These are phyloP conservation scores for Penicillium mononematosum DNA, from an alignment of 495 filamentous ascomycete genomes.

Conservation along the genomic window DNA sequence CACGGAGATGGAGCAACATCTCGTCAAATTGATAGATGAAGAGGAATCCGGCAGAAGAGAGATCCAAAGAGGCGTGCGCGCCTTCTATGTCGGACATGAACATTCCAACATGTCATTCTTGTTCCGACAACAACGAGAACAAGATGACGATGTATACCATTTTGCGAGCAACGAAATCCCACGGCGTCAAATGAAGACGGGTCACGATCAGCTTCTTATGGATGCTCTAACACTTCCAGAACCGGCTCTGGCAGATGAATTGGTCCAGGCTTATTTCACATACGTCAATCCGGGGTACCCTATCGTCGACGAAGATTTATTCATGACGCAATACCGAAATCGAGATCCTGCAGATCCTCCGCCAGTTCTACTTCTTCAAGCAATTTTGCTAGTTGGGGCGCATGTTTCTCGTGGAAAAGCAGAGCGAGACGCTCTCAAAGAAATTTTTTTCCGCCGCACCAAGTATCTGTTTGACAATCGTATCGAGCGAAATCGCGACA, in stretches of 20 bases:
- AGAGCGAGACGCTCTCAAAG: conserved; percentile 45
- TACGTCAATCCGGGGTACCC: conserved; percentile 48
- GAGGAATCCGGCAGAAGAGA: conserved; percentile 43
- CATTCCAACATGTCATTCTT: conserved; percentile 54
- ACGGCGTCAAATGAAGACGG: conserved; percentile 43
- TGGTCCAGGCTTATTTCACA: conserved; percentile 48
- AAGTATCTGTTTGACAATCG: conserved; percentile 50
- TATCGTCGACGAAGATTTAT: conserved; percentile 47
- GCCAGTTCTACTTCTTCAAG: conserved; percentile 45
- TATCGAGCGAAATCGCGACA: conserved; percentile 51
- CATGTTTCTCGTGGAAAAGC: conserved; percentile 43
- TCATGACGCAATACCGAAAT: conserved; percentile 50
- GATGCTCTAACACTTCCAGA: conserved; percentile 49
- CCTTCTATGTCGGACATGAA: conserved; percentile 51
- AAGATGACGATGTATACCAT: conserved; percentile 48
- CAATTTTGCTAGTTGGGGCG: conserved; percentile 46
- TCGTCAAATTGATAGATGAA: conserved; percentile 49
- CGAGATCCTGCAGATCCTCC: conserved; percentile 46
- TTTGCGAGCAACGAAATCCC: conserved; percentile 51
- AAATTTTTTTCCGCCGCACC: conserved; percentile 48
- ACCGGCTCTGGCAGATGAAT: conserved; percentile 44
- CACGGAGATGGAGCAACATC: conserved; percentile 42
- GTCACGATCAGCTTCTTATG: conserved; percentile 49
- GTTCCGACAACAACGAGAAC: conserved; percentile 48
- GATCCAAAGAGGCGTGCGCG: conserved; percentile 47